phyloP scores from a whole-genome alignment of 2,329 filamentous ascomycete genomes.

The Periconia macrospinosa region DNA sequence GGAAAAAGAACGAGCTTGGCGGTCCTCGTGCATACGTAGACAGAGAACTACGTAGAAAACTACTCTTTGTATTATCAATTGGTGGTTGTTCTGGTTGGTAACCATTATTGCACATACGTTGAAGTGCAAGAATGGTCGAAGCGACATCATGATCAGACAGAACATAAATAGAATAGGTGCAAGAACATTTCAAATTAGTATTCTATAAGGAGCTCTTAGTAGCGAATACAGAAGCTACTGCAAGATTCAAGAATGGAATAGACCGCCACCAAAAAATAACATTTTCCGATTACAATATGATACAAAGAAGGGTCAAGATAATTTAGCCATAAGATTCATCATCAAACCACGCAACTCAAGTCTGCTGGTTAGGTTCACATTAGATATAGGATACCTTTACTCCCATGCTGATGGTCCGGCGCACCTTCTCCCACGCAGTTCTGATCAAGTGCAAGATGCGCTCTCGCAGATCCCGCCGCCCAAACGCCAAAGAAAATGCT shows the following conservation, averaged over 20 bases:
- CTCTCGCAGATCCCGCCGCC: conserved; percentile 73
- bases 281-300: background rate
- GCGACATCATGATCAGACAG: too few relatives aligned
- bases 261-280: background rate
- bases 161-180: too few relatives aligned
- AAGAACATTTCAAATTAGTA: too few relatives aligned
- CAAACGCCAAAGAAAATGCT: conserved; percentile 75
- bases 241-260: background rate
- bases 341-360: background rate
- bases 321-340: background rate
- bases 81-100: too few relatives aligned
- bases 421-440: conserved; percentile 77
- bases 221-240: background rate
- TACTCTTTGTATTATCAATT: too few relatives aligned
- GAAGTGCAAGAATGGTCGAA: too few relatives aligned
- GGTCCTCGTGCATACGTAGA: too few relatives aligned
- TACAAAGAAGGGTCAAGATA: background rate
- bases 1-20: too few relatives aligned
- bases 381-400: conserved; percentile 96
- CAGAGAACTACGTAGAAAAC: too few relatives aligned
- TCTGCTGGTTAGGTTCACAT: conserved; percentile 1
- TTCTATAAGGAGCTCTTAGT: too few relatives aligned
- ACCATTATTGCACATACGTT: too few relatives aligned
- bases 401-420: conserved; percentile 88
- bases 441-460: conserved; percentile 70